phyloP scores from a whole-genome alignment of 345 rosid genomes.

The Lepidium didymum region DNA sequence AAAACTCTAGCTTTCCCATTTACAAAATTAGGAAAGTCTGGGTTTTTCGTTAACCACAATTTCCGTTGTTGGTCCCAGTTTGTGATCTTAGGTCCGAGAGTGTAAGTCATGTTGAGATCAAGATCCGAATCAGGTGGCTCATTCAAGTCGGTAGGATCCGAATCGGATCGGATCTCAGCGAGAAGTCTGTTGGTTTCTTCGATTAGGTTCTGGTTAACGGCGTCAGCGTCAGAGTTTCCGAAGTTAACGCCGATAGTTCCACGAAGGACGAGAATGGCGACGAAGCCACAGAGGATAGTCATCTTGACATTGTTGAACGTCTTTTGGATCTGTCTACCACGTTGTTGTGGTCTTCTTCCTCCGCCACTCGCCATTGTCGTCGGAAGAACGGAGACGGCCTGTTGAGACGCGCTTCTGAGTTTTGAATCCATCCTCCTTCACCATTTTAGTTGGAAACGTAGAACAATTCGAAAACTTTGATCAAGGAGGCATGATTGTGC shows the following conservation, averaged over 20 bases:
- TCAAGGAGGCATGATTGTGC: slow-evolving; percentile 4
- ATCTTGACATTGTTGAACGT: slow-evolving; percentile 88
- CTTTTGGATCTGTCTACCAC: slow-evolving; percentile 84
- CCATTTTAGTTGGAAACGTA: slow-evolving; percentile 30
- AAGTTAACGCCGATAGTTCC: slow-evolving; percentile 86
- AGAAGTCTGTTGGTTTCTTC: slow-evolving; percentile 85
- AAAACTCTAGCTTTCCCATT: slow-evolving; percentile 62
- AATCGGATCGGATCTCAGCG: slow-evolving; percentile 83
- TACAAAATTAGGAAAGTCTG: slow-evolving; percentile 59
- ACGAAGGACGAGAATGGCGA: slow-evolving; percentile 86
- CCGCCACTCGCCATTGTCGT: slow-evolving; percentile 41
- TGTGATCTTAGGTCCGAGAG: slow-evolving; percentile 66
- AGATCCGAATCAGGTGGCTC: slow-evolving; percentile 44
- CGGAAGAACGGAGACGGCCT: slow-evolving; percentile 32
- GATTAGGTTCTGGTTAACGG: slow-evolving; percentile 62
- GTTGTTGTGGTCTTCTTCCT: slow-evolving; percentile 30
- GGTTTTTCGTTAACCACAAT: slow-evolving; percentile 57
- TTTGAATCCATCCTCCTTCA: slow-evolving; percentile 43
- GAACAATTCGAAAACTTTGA: not conserved
- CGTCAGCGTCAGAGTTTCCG: slow-evolving; percentile 67
- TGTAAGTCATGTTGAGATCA: slow-evolving; percentile 57
- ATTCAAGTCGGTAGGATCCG: slow-evolving; percentile 57
- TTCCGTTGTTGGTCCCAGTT: slow-evolving; percentile 63
- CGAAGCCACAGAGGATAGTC: slow-evolving; percentile 89
- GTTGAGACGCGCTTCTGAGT: slow-evolving; percentile 60